These are phyloP conservation scores for Penicillium simplicissimum DNA, from an alignment of 495 filamentous ascomycete species.

Conservation along the genomic window DNA sequence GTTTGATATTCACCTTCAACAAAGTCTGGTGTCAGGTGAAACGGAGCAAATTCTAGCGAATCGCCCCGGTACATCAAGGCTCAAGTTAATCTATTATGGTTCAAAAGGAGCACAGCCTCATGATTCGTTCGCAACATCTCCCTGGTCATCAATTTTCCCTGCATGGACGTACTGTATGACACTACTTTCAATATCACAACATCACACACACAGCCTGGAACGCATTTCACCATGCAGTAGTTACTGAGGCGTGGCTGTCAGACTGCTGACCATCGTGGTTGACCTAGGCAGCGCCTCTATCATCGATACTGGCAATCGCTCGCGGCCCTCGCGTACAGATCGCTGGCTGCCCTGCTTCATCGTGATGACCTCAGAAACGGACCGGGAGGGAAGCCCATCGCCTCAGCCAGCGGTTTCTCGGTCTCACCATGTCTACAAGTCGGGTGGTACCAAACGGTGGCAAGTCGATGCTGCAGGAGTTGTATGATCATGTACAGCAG, in stretches of 20 bases:
- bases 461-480: constrained; percentile 10
- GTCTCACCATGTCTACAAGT: constrained; percentile 7
- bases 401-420: constrained; percentile 13
- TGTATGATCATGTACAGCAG: constrained; percentile 12
- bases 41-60: constrained; percentile 1
- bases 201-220: constrained; percentile 26
- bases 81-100: background rate
- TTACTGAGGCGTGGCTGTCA: constrained; percentile 8
- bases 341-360: background rate
- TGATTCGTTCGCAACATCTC: constrained; percentile 8
- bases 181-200: constrained; percentile 17
- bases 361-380: constrained; percentile 12
- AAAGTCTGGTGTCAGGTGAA: background rate
- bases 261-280: constrained; percentile 18
- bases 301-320: background rate
- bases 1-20: background rate
- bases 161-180: constrained; percentile 21
- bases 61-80: background rate
- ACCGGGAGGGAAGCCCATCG: constrained; percentile 7
- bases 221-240: constrained; percentile 18
- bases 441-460: constrained; percentile 26
- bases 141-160: constrained; percentile 11
- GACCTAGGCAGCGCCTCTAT: background rate
- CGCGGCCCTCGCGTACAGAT: background rate
- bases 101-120: background rate